A percentile compares a stretch with the other conserved stretches of the same genome.
These are phyloP conservation scores for Laguncularia racemosa DNA, from an alignment of 345 rosid species.

Conservation along the genomic window DNA sequence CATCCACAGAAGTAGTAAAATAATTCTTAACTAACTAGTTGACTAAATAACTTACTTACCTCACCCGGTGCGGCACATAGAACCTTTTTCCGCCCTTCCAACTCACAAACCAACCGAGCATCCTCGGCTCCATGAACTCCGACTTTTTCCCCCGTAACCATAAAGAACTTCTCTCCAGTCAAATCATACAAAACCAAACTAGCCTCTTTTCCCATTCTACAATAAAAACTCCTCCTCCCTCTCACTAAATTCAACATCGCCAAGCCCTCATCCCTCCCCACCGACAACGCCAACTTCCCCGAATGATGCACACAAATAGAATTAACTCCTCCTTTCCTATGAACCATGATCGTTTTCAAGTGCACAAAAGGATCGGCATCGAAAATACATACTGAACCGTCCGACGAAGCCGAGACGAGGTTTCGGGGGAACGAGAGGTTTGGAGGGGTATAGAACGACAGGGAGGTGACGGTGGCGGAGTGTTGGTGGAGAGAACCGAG, in stretches of 20 bases:
- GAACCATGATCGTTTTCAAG: slow-evolving; percentile 55
- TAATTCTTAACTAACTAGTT: no score
- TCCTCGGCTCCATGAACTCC: slow-evolving; percentile 83
- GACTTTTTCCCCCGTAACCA: slow-evolving; percentile 53
- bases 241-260: slow-evolving; percentile 85
- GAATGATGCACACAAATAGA: slow-evolving; percentile 71
- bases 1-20: no score
- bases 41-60: slow-evolving; percentile 25
- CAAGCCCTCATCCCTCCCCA: slow-evolving; percentile 75
- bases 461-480: slow-evolving; percentile 65
- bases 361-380: slow-evolving; percentile 84
- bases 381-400: slow-evolving; percentile 77
- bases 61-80: slow-evolving; percentile 82
- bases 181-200: slow-evolving; percentile 50
- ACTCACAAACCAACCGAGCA: slow-evolving; percentile 61
- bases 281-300: slow-evolving; percentile 76
- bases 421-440: slow-evolving; percentile 79
- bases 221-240: slow-evolving; percentile 77
- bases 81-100: slow-evolving; percentile 51
- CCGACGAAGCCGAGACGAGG: slow-evolving; percentile 72
- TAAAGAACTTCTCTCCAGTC: slow-evolving; percentile 58
- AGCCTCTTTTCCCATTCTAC: slow-evolving; percentile 67
- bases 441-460: slow-evolving; percentile 70
- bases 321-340: slow-evolving; percentile 55
- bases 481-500: slow-evolving; percentile 75